Evolutionary conservation across 2,329 filamentous ascomycete genomes (phyloP), one percentile per base, ranked within the genome.

Genomic region (Phyllosticta ampelicida): DNA sequence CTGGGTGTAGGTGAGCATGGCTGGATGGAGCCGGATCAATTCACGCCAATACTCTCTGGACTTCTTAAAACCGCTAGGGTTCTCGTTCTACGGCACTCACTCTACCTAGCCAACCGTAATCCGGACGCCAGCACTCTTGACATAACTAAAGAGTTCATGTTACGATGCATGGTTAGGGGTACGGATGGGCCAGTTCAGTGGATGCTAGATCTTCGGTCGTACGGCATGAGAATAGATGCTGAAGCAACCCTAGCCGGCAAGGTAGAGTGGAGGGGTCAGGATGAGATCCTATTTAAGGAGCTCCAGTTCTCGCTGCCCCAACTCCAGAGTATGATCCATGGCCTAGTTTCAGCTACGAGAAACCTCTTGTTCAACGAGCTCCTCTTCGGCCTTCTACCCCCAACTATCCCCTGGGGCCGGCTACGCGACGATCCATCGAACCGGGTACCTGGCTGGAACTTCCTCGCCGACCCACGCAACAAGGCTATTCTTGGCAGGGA

Each of bases 121-220:
- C n/a, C n/a, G n/a, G n/a, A n/a, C n/a, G n/a, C n/a, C n/a, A n/a
- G n/a, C n/a, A n/a, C n/a, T n/a, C n/a, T n/a, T n/a, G n/a, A n/a
- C n/a, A n/a, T n/a, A n/a, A n/a, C n/a, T n/a, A n/a, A n/a, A n/a
- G n/a, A n/a, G n/a, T n/a, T n/a, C n/a, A n/a, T n/a, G n/a, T n/a
- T n/a, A n/a, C n/a, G n/a, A n/a, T n/a, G n/a, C n/a, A 65, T 65
- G 10, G 61, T 63, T 20, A 28, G 57, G 9, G 59, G 61, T 9
- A 64, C 56, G 52, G 29, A 60, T 21, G 55, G 55, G 18, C 60
- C 51, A 9, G 61, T 65, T 48, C 21, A 64, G 51, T 65, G 44
- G 63, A 62, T 63, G 48, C 53, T 64, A 20, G 59, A 61, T 53
- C 58, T 63, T 44, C 58, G 55, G 36, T 61, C 54, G 48, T 63